Evolutionary conservation across 2,329 filamentous ascomycete species (phyloP).

Genomic region (Diaporthe vexans): DNA sequence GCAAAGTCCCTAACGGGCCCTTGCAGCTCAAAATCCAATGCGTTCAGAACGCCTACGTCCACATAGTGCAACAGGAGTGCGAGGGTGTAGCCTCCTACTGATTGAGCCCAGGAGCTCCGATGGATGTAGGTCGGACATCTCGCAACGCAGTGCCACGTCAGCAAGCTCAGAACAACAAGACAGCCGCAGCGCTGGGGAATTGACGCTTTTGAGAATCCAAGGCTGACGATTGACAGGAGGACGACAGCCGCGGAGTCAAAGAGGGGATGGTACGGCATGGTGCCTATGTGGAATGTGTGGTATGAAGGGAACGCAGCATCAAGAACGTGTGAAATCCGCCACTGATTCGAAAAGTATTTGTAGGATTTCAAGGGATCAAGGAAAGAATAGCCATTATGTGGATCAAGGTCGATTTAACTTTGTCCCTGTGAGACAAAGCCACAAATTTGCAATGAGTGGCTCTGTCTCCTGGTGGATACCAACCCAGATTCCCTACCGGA

Average conservation of each 20-base stretch:
- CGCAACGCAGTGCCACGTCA: conserved; percentile 6
- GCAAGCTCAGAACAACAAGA: not conserved
- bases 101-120: too few species aligned
- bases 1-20: too few species aligned
- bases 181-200: not conserved
- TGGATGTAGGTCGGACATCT: not conserved
- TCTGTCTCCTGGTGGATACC: conserved; percentile 2
- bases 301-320: not conserved
- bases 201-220: not conserved
- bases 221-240: not conserved
- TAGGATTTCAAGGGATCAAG: not conserved
- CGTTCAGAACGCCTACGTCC: too few species aligned
- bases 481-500: not conserved
- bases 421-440: too few species aligned
- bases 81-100: too few species aligned
- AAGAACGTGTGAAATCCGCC: not conserved
- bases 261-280: not conserved
- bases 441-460: not conserved
- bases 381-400: not conserved
- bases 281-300: not conserved
- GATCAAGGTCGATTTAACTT: not conserved
- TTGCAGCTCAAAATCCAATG: too few species aligned
- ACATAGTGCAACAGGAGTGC: too few species aligned
- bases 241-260: not conserved
- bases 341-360: not conserved